Conservation (phyloP, 139 green algal species). For the Pleodorina starrii region DNA sequence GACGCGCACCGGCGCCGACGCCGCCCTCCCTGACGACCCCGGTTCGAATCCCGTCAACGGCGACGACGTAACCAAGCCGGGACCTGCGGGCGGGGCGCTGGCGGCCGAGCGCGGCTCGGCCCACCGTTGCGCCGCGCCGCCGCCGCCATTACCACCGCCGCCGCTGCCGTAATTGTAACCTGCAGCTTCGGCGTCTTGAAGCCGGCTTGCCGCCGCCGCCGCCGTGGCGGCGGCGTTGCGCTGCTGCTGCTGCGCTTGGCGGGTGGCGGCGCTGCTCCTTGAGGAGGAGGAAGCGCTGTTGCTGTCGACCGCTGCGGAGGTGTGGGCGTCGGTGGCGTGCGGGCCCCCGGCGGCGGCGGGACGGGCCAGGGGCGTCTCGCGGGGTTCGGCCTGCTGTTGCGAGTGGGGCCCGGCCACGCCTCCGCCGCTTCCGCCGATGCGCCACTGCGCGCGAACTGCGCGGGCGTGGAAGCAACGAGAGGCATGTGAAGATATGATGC, state of each 20-base stretch:
- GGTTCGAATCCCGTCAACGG: background rate
- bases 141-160: background rate
- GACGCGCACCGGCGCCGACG: background rate
- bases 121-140: background rate
- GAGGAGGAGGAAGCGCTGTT: background rate
- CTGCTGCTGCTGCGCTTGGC: background rate
- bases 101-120: background rate
- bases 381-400: background rate
- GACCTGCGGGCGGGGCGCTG: background rate
- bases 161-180: background rate
- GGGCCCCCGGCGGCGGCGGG: too few species aligned
- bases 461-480: too few species aligned
- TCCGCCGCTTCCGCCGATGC: background rate
- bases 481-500: too few species aligned
- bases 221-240: background rate
- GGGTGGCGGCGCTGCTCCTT: background rate
- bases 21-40: background rate
- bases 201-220: background rate
- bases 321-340: background rate
- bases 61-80: background rate
- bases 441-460: background rate
- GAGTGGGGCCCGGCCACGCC: background rate
- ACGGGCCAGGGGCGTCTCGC: background rate
- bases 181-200: background rate
- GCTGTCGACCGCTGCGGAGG: background rate